These are phyloP conservation scores for Trametes sp. DNA, from an alignment of 1,284 basidiomycete genomes.

Conservation along the genomic window DNA sequence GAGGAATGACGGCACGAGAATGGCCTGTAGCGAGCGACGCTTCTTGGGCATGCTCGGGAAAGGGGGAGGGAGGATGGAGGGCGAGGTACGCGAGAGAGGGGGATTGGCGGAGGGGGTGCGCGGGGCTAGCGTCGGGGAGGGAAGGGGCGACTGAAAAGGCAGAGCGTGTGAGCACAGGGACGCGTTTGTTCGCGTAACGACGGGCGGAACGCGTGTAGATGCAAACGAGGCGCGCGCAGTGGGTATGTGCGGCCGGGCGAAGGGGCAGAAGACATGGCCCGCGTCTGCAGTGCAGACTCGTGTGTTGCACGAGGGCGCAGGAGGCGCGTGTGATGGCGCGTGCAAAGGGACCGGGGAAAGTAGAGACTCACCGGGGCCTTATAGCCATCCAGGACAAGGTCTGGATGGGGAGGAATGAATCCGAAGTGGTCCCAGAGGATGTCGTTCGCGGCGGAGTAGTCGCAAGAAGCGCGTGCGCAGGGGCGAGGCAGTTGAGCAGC, in stretches of 20 bases:
- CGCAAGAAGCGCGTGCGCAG: constrained; percentile 7
- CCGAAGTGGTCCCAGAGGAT: constrained; percentile 33
- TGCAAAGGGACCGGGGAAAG: constrained; percentile 6
- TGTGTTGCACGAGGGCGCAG: constrained; percentile 26
- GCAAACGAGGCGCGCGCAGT: constrained; percentile 21
- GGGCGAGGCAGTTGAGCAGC: background rate
- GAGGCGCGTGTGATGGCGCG: constrained; percentile 22
- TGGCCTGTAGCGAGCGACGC: constrained; percentile 56
- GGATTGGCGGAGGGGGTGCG: constrained; percentile 13
- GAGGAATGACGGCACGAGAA: constrained; percentile 56
- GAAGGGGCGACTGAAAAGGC: constrained; percentile 26
- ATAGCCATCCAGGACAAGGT: constrained; percentile 27
- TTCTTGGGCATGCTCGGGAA: constrained; percentile 49
- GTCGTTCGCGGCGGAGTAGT: constrained; percentile 19
- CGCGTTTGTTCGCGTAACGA: constrained; percentile 29
- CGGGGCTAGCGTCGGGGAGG: constrained; percentile 12
- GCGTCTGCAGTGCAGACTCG: constrained; percentile 27
- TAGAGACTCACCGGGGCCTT: constrained; percentile 23
- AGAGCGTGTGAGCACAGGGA: constrained; percentile 21
- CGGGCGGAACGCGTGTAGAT: constrained; percentile 26
- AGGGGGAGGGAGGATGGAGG: constrained; percentile 16
- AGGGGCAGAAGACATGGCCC: constrained; percentile 17
- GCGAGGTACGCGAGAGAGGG: constrained; percentile 28
- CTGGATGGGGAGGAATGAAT: constrained; percentile 29
- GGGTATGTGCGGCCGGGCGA: constrained; percentile 5